Base-by-base conservation (phyloP, 1,284 basidiomycete genomes). In the Porodaedalea pini region DNA sequence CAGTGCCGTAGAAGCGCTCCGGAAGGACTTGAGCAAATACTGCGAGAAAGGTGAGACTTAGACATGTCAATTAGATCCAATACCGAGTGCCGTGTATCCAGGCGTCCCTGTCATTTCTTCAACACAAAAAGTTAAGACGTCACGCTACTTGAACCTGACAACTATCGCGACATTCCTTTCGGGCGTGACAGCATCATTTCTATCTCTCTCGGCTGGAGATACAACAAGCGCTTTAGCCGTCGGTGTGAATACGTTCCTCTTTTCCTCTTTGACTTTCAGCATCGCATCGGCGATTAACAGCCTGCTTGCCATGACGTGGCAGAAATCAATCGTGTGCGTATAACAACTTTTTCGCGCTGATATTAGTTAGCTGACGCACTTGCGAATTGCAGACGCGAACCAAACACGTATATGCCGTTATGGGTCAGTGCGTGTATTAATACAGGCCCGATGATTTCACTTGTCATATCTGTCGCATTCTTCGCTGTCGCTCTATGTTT, bases 71-170 rank as follows among this genome's bases (percentile, higher is more conserved):
- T 13, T 48, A 25, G 27, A 1, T 29, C 11, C 7, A 3, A 17
- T 15, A 4, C n/a, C 17, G 25, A 31, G 27, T n/a, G 2, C 13
- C 8, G 45, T 17, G 6, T 2, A 15, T 23, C n/a, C 40, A 57
- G 55, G 55, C 8, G 41, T 57, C 19, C 55, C 48, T 3, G 43
- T 40, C n/a, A 57, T 57, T 21, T 51, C 25, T 44, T 48, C 49
- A 10, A 19, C 37, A 7, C 55, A 57, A 11, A 34, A 57, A 11
- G 10, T 29, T 29, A 47, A 51, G 34, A 29, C 55, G 2, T 34
- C 37, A 29, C 48, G 55, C n/a, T 57, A 57, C 34, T 40, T 57
- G 11, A 34, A 56, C 23, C 36, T 56, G 45, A 56, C 54, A n/a
- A 56, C 54, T 2, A 57, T 57, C 15, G 37, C 55, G 37, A 57